These are phyloP conservation scores for Colletotrichum sp. DNA, from an alignment of 2,329 filamentous ascomycete species.

Conservation along the genomic window DNA sequence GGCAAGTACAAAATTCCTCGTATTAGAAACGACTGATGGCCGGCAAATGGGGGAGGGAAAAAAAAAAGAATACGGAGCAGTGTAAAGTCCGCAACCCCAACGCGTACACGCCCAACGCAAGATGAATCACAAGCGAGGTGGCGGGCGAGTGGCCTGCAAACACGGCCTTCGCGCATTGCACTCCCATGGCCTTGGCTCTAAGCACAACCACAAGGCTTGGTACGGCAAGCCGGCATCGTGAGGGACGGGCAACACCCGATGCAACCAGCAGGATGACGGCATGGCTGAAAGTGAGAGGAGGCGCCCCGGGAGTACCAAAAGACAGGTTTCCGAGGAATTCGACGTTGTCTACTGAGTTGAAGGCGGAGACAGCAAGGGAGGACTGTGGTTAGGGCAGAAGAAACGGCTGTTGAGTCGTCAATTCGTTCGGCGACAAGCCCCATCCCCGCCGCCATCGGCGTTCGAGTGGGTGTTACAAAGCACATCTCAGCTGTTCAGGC, in stretches of 20 bases:
- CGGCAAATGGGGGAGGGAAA: not conserved
- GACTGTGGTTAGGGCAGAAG: not conserved
- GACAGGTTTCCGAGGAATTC: not conserved
- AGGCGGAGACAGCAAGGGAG: not conserved
- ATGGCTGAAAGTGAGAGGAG: not conserved
- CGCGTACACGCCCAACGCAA: not conserved
- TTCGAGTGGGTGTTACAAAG: not conserved
- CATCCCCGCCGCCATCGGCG: not conserved
- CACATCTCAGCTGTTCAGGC: not conserved
- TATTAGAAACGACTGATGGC: not conserved
- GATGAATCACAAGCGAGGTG: slow-evolving; percentile 1
- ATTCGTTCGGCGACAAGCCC: not conserved
- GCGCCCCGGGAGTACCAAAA: not conserved
- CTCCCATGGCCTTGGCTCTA: not conserved
- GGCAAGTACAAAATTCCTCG: not conserved
- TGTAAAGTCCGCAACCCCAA: not conserved
- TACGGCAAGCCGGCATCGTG: slow-evolving; percentile 19
- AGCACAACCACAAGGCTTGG: slow-evolving; percentile 7
- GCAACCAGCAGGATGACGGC: slow-evolving; percentile 10
- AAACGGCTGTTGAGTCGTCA: not conserved
- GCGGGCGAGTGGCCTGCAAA: slow-evolving; percentile 1
- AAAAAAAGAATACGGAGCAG: not conserved
- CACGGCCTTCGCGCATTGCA: not conserved
- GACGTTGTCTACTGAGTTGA: not conserved
- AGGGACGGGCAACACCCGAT: not conserved